phyloP scores from a whole-genome alignment of 208 protist species.

The Endotrypanum monterogeii region DNA sequence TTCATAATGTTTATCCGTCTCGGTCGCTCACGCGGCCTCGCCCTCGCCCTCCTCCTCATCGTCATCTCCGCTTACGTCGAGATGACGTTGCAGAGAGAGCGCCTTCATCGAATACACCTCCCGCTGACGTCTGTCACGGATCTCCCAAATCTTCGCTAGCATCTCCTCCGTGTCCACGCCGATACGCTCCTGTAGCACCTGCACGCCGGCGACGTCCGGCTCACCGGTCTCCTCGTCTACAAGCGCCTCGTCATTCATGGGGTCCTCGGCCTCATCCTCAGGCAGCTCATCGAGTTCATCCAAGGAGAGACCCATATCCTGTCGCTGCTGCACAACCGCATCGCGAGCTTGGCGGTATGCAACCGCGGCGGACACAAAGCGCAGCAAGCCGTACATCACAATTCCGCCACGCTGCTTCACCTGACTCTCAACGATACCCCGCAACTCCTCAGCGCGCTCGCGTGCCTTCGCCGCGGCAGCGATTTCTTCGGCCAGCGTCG shows the following conservation, averaged over 20 bases:
- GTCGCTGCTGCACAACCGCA: slow-evolving; percentile 41
- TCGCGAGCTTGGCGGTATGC: slow-evolving; percentile 78
- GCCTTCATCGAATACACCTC: slow-evolving; percentile 54
- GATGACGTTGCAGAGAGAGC: slow-evolving; percentile 37
- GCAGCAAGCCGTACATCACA: slow-evolving; percentile 66
- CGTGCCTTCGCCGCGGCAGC: slow-evolving; percentile 22
- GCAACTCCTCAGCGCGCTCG: slow-evolving; percentile 39
- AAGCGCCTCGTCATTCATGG: slow-evolving; percentile 70
- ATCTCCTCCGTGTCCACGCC: slow-evolving; percentile 76
- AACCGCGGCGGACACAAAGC: slow-evolving; percentile 54
- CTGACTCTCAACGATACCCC: slow-evolving; percentile 40
- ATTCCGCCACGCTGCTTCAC: slow-evolving; percentile 60
- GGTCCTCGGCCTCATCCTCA: slow-evolving; percentile 76
- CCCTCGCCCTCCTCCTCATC: slow-evolving; percentile 61
- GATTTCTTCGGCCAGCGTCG: slow-evolving; percentile 28
- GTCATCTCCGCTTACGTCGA: slow-evolving; percentile 44
- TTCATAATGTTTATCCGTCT: not conserved
- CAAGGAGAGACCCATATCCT: slow-evolving; percentile 44
- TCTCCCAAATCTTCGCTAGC: slow-evolving; percentile 76
- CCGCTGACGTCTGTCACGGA: slow-evolving; percentile 42
- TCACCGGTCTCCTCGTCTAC: slow-evolving; percentile 69
- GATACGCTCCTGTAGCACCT: slow-evolving; percentile 49
- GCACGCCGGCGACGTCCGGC: slow-evolving; percentile 49
- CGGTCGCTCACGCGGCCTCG: not conserved
- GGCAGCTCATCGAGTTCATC: slow-evolving; percentile 56